Conservation (phyloP, 2,329 filamentous ascomycete species). For the Penicillium fuscoglaucum region DNA sequence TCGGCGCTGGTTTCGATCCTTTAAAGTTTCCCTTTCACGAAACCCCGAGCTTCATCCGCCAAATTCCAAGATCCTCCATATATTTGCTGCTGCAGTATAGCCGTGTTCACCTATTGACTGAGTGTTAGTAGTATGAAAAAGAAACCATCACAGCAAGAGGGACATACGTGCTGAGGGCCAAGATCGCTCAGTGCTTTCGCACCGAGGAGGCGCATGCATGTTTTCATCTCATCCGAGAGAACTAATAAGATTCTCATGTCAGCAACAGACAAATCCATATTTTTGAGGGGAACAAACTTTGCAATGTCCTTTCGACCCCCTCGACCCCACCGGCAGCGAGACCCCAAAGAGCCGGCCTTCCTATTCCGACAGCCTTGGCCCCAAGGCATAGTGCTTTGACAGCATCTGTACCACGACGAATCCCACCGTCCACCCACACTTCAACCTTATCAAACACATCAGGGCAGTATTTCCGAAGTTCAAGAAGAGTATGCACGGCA, state of each 20-base stretch:
- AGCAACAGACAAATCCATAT: not conserved
- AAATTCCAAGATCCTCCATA: not conserved
- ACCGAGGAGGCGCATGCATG: slow-evolving; percentile 13
- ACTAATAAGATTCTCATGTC: not conserved
- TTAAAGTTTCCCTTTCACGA: not conserved
- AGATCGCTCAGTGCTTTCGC: slow-evolving; percentile 5
- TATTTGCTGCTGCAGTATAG: not conserved
- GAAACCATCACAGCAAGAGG: not conserved
- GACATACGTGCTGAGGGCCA: slow-evolving; percentile 6
- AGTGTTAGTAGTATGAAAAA: not conserved
- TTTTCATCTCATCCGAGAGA: slow-evolving; percentile 11
- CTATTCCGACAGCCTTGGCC: not conserved
- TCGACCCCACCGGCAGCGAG: slow-evolving; percentile 58
- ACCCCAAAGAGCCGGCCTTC: not conserved
- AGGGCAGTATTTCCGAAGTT: slow-evolving; percentile 72
- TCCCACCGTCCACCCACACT: not conserved
- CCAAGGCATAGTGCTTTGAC: not conserved
- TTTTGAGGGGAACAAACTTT: slow-evolving; percentile 37
- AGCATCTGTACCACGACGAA: not conserved
- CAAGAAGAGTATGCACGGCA: slow-evolving; percentile 69
- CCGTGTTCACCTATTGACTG: not conserved
- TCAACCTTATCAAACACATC: slow-evolving; percentile 54
- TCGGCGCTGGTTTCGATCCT: not conserved
- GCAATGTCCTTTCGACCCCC: slow-evolving; percentile 64
- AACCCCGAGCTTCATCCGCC: not conserved